These are phyloP conservation scores for Hypoxylon cercidicola DNA, from an alignment of 495 filamentous ascomycete genomes.

Conservation along the genomic window DNA sequence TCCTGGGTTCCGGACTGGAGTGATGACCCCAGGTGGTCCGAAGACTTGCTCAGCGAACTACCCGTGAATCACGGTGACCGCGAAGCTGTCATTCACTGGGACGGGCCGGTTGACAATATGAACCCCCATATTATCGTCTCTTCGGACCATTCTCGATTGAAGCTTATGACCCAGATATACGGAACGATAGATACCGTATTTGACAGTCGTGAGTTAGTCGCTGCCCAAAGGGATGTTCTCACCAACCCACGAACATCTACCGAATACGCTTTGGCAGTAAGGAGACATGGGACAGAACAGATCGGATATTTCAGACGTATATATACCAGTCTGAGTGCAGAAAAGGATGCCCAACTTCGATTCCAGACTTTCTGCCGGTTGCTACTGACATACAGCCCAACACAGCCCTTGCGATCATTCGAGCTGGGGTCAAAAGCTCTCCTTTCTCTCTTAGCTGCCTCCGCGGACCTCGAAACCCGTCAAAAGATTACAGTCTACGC, in stretches of 20 bases:
- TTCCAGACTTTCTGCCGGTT: background rate
- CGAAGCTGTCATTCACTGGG: background rate
- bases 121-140: background rate
- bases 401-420: background rate
- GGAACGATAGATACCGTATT: background rate
- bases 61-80: background rate
- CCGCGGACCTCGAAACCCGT: background rate
- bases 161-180: background rate
- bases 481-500: background rate
- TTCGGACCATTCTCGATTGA: background rate
- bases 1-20: slow-evolving; percentile 27
- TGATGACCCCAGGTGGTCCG: background rate
- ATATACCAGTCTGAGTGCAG: background rate
- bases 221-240: background rate
- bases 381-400: background rate
- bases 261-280: background rate
- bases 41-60: background rate
- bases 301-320: background rate
- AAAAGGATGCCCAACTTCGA: background rate
- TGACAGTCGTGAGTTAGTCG: background rate
- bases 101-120: background rate
- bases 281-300: background rate
- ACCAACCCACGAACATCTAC: background rate
- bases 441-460: background rate
- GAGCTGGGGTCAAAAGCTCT: background rate